These are phyloP conservation scores for Phaeosphaeriaceae sp. DNA, from an alignment of 2,329 filamentous ascomycete genomes.

Conservation along the genomic window DNA sequence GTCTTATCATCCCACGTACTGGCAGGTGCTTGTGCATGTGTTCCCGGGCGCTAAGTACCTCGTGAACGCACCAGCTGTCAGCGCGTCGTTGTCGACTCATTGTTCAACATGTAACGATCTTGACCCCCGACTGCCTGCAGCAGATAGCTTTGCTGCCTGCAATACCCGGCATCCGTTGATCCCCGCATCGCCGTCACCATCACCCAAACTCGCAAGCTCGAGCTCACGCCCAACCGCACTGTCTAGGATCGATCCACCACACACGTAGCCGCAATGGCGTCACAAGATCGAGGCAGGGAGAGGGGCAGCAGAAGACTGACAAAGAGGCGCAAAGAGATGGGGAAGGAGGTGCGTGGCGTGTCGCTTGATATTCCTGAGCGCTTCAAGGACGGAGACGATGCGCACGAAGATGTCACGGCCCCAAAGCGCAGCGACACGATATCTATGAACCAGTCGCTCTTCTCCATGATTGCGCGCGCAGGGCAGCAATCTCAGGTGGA, in stretches of 20 bases:
- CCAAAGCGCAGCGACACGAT: slow-evolving; percentile 57
- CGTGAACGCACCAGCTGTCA: slow-evolving; percentile 30
- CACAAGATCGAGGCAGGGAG: slow-evolving; percentile 39
- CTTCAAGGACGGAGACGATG: slow-evolving; percentile 65
- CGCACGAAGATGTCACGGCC: slow-evolving; percentile 66
- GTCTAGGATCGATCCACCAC: background rate
- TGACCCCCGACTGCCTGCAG: slow-evolving; percentile 35
- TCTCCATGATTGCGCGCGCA: slow-evolving; percentile 88
- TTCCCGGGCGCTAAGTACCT: slow-evolving; percentile 19
- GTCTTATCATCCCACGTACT: slow-evolving; percentile 19
- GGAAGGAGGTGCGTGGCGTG: slow-evolving; percentile 36
- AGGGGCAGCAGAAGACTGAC: slow-evolving; percentile 39
- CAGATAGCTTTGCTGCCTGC: slow-evolving; percentile 26
- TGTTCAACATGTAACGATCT: slow-evolving; percentile 42
- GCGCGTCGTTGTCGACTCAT: slow-evolving; percentile 37
- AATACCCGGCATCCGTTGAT: slow-evolving; percentile 14
- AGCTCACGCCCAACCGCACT: background rate
- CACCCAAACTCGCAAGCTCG: slow-evolving; percentile 1
- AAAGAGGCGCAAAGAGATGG: slow-evolving; percentile 41
- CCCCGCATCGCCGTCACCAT: slow-evolving; percentile 19
- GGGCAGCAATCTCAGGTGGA: slow-evolving; percentile 81
- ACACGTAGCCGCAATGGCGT: slow-evolving; percentile 36
- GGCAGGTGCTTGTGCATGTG: slow-evolving; percentile 13
- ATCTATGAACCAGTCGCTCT: slow-evolving; percentile 93
- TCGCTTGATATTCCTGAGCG: slow-evolving; percentile 64